These are phyloP conservation scores for Pinus tabuliformis DNA, from an alignment of 75 land plant species.

Conservation along the genomic window DNA sequence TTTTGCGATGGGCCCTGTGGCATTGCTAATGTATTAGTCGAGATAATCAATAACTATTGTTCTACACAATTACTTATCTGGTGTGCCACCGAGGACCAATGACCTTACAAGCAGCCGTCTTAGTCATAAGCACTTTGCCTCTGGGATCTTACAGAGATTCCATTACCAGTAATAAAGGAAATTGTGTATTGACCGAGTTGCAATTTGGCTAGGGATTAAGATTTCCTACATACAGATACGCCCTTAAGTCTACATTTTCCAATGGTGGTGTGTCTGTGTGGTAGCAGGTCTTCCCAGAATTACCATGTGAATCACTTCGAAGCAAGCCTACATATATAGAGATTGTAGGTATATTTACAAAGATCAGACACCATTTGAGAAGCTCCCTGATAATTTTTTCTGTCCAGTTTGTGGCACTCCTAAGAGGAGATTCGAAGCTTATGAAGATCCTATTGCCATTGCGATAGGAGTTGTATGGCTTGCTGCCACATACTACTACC, in stretches of 20 bases:
- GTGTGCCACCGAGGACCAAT: no score
- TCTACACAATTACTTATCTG: no score
- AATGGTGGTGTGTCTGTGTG: constrained; percentile 41
- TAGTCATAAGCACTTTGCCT: no score
- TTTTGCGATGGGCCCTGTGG: no score
- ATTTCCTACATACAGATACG: constrained; percentile 27
- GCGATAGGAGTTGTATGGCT: constrained; percentile 59
- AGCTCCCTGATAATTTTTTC: constrained; percentile 71
- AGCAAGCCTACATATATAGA: constrained; percentile 81
- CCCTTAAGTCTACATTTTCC: constrained; percentile 57
- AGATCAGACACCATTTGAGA: no score
- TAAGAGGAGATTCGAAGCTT: constrained; percentile 84
- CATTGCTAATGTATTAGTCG: no score
- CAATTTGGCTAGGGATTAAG: background rate
- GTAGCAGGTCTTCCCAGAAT: constrained; percentile 14
- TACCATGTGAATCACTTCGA: constrained; percentile 70
- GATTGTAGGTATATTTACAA: constrained; percentile 94
- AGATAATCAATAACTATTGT: no score
- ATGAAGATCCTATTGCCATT: constrained; percentile 57
- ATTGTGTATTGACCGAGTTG: background rate
- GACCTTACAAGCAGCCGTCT: no score
- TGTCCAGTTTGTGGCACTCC: constrained; percentile 98
- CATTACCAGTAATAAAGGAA: background rate
- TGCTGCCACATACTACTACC: constrained; percentile 71
- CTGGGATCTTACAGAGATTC: background rate